Evolutionary conservation across 257 asterid genomes (phyloP), one percentile per base, ranked within the genome.

Genomic region (Nicotiana paniculata): DNA sequence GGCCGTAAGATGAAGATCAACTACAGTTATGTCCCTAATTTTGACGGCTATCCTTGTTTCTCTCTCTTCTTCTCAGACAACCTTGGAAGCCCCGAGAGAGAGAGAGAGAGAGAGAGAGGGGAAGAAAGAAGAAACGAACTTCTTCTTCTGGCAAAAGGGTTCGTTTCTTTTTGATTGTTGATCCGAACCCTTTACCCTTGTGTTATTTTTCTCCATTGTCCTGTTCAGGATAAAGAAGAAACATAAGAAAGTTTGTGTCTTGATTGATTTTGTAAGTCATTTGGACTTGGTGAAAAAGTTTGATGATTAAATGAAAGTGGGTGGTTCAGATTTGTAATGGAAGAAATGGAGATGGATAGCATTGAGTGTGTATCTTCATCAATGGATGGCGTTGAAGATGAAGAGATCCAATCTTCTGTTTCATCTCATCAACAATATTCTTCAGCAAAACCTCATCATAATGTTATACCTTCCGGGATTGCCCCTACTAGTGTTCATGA

Each of bases 401-500:
- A 93, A 86, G 95, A 90, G 90, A 91, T 92, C 88, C 93, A 85
- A 33, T 82, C 94, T 62, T 87, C 92, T 18, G 83, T 70, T 74
- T 79, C 90, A 55, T 88, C 86, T 74, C 88, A 87, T 57, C 86
- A 80, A 76, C 87, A 77, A 24, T 83, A 46, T 26, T 59, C 87
- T 82, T 89, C 94, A 54, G 84, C 91, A 59, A 91, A 90, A 83
- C 88, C 89, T 79, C 89, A 77, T 9, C 88, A 75, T 83, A 68
- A 82, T 18, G 63, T 88, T 30, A 7, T 39, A 39, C 74, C 87
- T 18, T 69, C 94, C 39, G 94, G 90, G 82, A 82, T 87, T 72
- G 93, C 67, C 48, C 96, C 97, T 3, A 89, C 93, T 12, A 92
- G 93, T 81, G 94, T 93, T 81, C 96, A 93, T 84, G 98, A 93